phyloP scores from a whole-genome alignment of 2,329 filamentous ascomycete species.

The Cyclaneusma minus region DNA sequence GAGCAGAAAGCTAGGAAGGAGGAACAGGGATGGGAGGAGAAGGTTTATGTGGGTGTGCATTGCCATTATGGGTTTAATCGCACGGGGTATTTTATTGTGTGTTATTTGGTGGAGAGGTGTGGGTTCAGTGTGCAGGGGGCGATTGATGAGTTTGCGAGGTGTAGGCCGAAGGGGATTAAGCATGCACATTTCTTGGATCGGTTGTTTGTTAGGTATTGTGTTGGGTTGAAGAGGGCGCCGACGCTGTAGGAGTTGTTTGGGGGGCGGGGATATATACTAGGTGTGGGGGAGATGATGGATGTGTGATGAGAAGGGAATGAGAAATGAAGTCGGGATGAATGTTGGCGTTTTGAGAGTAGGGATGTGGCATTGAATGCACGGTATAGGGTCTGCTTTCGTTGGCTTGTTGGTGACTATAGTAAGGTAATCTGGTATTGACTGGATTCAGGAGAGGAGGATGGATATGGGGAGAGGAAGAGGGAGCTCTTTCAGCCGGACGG shows the following conservation, averaged over 20 bases:
- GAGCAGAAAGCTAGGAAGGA: conserved; percentile 32
- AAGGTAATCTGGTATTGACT: no score
- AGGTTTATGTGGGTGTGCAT: conserved; percentile 60
- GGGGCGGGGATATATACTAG: no score
- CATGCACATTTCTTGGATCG: conserved; percentile 82
- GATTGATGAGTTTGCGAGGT: conserved; percentile 59
- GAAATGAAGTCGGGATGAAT: no score
- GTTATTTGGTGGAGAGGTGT: conserved; percentile 74
- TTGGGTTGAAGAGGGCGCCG: conserved; percentile 14
- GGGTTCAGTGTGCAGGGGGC: conserved; percentile 60
- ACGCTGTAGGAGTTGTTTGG: conserved; percentile 4
- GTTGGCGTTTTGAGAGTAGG: no score
- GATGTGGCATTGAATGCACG: no score
- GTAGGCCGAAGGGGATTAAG: conserved; percentile 68
- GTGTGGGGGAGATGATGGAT: conserved; percentile 1
- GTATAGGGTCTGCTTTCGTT: no score
- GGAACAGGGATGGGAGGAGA: conserved; percentile 23
- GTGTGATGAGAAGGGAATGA: conserved; percentile 1
- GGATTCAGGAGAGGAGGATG: no score
- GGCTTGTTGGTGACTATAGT: no score
- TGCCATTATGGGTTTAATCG: conserved; percentile 95
- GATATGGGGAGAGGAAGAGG: no score
- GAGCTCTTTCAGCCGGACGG: no score
- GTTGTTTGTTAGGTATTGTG: conserved; percentile 61
- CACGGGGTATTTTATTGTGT: conserved; percentile 80